Evolutionary conservation across 2,329 filamentous ascomycete species (phyloP).

Genomic region (Colletotrichum tanaceti): DNA sequence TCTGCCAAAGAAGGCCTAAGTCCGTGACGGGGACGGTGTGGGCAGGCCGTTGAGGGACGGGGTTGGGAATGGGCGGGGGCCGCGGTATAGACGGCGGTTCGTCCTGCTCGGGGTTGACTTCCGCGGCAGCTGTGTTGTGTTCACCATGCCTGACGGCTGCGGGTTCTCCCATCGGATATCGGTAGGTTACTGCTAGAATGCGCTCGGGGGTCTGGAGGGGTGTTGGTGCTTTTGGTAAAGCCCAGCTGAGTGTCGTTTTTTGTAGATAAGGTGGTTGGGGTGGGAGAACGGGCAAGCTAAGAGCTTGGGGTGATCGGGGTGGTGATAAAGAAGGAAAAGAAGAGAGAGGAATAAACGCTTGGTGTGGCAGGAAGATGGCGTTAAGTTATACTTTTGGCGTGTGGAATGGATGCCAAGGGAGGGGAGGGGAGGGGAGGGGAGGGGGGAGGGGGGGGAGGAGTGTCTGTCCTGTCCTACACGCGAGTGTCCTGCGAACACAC

Average conservation of each 20-base stretch:
- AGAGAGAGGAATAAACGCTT: background rate
- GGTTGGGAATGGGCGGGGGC: constrained; percentile 38
- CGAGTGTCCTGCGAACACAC: background rate
- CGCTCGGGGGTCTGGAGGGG: constrained; percentile 8
- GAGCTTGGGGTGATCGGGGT: constrained; percentile 38
- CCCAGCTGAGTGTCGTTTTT: constrained; percentile 19
- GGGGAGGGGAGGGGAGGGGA: background rate
- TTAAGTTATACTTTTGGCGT: constrained; percentile 37
- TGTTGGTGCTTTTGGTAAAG: constrained; percentile 38
- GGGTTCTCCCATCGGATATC: constrained; percentile 44
- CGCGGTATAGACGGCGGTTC: constrained; percentile 41
- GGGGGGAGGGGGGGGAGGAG: background rate
- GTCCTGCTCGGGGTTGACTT: constrained; percentile 43
- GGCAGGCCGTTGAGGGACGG: constrained; percentile 41
- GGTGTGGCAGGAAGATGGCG: constrained; percentile 27
- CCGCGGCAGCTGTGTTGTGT: constrained; percentile 42
- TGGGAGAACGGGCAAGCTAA: constrained; percentile 35
- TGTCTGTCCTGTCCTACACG: background rate
- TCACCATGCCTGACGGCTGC: constrained; percentile 42
- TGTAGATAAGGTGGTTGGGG: background rate
- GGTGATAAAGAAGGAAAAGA: constrained; percentile 29
- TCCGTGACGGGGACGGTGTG: constrained; percentile 45
- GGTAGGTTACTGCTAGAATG: constrained; percentile 38
- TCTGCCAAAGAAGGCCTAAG: constrained; percentile 53
- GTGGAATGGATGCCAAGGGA: constrained; percentile 30